Conservation (phyloP, 768 basidiomycete species). For the Amanita rubescens region DNA sequence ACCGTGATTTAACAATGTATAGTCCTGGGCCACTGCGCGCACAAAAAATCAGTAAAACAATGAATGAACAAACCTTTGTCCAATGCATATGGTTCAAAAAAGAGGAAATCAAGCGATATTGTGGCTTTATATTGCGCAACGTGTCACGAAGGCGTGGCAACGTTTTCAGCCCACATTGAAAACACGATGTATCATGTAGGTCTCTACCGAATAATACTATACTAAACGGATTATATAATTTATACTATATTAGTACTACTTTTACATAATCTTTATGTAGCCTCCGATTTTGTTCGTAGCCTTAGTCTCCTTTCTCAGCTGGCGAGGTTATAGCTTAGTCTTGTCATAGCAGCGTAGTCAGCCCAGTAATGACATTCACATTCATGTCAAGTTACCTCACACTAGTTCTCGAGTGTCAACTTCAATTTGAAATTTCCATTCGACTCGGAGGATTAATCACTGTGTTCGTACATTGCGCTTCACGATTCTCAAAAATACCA, state of each 20-base stretch:
- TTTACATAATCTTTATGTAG: no score
- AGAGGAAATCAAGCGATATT: neutral
- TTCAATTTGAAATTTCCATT: conserved; percentile 1
- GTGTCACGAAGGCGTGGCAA: conserved; percentile 2
- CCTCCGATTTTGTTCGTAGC: no score
- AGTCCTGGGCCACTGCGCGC: neutral
- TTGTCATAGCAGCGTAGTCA: no score
- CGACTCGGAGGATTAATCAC: no score
- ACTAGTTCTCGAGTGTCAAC: neutral
- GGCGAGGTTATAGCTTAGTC: no score
- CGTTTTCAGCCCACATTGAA: conserved; percentile 4
- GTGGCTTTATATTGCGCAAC: neutral
- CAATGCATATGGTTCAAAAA: neutral
- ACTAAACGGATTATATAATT: no score
- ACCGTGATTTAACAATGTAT: neutral
- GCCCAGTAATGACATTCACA: no score
- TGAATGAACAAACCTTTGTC: neutral
- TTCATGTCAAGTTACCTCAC: no score
- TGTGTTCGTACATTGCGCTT: neutral
- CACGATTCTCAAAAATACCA: neutral
- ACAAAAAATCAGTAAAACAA: neutral
- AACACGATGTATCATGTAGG: conserved; percentile 3
- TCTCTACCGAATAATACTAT: no score
- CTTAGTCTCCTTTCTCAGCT: no score
- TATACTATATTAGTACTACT: no score